Conservation (phyloP, 2,329 filamentous ascomycete genomes). For the Juglanconis juglandina region DNA sequence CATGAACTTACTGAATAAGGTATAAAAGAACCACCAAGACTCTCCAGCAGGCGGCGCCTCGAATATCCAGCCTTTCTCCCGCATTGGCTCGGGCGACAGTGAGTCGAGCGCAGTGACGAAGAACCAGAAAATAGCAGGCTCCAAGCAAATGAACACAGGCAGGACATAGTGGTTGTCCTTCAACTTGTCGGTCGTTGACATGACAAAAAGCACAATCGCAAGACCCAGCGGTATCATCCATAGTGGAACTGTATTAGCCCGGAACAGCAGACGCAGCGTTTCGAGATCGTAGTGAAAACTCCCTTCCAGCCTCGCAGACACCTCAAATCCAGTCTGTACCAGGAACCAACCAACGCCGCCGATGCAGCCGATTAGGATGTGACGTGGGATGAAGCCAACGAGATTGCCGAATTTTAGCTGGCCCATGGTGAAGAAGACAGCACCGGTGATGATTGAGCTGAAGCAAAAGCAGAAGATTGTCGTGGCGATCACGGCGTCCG, state of each 20-base stretch:
- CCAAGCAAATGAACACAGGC: constrained; percentile 78
- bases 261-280: constrained; percentile 72
- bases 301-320: constrained; percentile 83
- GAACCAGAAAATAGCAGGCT: constrained; percentile 75
- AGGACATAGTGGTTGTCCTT: constrained; percentile 76
- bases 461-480: constrained; percentile 88
- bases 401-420: constrained; percentile 83
- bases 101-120: constrained; percentile 67
- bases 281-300: constrained; percentile 76
- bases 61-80: constrained; percentile 84
- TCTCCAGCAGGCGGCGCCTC: constrained; percentile 77
- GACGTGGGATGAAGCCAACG: constrained; percentile 93
- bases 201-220: constrained; percentile 66
- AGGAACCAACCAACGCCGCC: constrained; percentile 96
- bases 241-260: constrained; percentile 69
- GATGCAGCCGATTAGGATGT: constrained; percentile 95
- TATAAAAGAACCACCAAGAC: constrained; percentile 98
- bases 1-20: constrained; percentile 73
- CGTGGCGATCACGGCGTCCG: constrained; percentile 85
- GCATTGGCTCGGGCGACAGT: constrained; percentile 64
- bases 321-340: constrained; percentile 85
- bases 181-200: constrained; percentile 54
- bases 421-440: constrained; percentile 90
- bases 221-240: constrained; percentile 80
- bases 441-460: constrained; percentile 85